A percentile compares a stretch with the other conserved stretches of the same genome.
phyloP scores from a whole-genome alignment of 2,329 filamentous ascomycete genomes.

The Fusarium hainanense region DNA sequence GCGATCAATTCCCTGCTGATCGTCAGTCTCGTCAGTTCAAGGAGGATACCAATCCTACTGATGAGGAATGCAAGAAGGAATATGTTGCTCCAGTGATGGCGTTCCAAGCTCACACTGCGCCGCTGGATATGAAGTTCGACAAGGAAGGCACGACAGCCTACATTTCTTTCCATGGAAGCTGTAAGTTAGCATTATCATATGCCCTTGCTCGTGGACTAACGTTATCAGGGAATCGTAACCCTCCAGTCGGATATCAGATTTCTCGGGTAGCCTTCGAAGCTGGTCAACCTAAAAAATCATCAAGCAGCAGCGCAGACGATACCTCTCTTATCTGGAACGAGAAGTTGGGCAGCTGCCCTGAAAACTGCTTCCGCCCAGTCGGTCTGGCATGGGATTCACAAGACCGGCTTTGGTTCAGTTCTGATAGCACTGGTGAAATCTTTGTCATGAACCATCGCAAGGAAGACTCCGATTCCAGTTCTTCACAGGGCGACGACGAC shows the following conservation, averaged over 20 bases:
- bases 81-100: slow-evolving; percentile 66
- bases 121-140: slow-evolving; percentile 77
- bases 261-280: slow-evolving; percentile 54
- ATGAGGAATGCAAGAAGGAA: slow-evolving; percentile 57
- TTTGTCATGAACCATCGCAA: slow-evolving; percentile 59
- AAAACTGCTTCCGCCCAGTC: slow-evolving; percentile 70
- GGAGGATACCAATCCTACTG: slow-evolving; percentile 51
- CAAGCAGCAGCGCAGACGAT: slow-evolving; percentile 57
- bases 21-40: slow-evolving; percentile 41
- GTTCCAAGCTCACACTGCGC: slow-evolving; percentile 74
- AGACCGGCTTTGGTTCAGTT: slow-evolving; percentile 70
- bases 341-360: slow-evolving; percentile 64
- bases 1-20: slow-evolving; percentile 60
- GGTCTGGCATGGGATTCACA: slow-evolving; percentile 64
- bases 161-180: slow-evolving; percentile 78
- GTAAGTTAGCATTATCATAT: slow-evolving; percentile 53
- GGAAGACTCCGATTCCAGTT: slow-evolving; percentile 4
- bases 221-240: slow-evolving; percentile 54
- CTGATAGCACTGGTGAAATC: slow-evolving; percentile 73
- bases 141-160: slow-evolving; percentile 68
- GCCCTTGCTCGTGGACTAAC: slow-evolving; percentile 2
- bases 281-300: slow-evolving; percentile 55
- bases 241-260: slow-evolving; percentile 61
- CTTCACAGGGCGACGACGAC: slow-evolving; percentile 4
- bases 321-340: slow-evolving; percentile 65